These are phyloP conservation scores for Capsicum rhomboideum DNA, from an alignment of 257 asterid species.

Conservation along the genomic window DNA sequence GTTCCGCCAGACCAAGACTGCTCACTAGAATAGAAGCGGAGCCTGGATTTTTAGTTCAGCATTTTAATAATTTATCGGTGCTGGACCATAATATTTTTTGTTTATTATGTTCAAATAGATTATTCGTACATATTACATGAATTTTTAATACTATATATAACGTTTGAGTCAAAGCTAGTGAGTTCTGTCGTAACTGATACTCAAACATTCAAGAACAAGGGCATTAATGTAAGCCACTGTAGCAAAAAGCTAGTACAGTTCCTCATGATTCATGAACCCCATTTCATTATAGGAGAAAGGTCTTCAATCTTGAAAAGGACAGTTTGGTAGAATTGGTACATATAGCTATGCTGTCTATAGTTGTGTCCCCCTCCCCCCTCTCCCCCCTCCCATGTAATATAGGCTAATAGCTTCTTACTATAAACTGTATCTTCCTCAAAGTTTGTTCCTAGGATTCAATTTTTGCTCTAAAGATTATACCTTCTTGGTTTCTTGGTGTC, in stretches of 20 bases:
- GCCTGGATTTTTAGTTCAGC: too few relatives aligned
- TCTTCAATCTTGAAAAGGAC: slow-evolving; percentile 33
- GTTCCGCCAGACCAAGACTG: too few relatives aligned
- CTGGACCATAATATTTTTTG: neutral
- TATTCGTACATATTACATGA: neutral
- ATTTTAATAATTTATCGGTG: too few relatives aligned
- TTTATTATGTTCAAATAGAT: fast-evolving
- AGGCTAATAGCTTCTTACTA: neutral
- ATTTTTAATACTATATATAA: too few relatives aligned
- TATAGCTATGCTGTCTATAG: slow-evolving; percentile 18
- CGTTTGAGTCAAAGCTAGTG: too few relatives aligned
- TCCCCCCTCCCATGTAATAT: neutral
- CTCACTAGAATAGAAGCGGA: too few relatives aligned
- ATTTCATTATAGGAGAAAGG: slow-evolving; percentile 11
- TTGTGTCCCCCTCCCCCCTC: too few relatives aligned
- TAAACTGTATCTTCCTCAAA: slow-evolving; percentile 8
- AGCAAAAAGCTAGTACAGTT: neutral
- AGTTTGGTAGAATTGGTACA: slow-evolving; percentile 46
- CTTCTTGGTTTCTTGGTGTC: neutral
- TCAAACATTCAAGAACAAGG: neutral
- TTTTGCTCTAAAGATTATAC: slow-evolving; percentile 2
- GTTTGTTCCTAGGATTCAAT: slow-evolving; percentile 11
- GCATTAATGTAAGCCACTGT: neutral
- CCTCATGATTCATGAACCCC: neutral
- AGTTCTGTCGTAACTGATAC: neutral